Evolutionary conservation across 495 filamentous ascomycete species (phyloP).

Genomic region (Saxispiralis lemnorum): DNA sequence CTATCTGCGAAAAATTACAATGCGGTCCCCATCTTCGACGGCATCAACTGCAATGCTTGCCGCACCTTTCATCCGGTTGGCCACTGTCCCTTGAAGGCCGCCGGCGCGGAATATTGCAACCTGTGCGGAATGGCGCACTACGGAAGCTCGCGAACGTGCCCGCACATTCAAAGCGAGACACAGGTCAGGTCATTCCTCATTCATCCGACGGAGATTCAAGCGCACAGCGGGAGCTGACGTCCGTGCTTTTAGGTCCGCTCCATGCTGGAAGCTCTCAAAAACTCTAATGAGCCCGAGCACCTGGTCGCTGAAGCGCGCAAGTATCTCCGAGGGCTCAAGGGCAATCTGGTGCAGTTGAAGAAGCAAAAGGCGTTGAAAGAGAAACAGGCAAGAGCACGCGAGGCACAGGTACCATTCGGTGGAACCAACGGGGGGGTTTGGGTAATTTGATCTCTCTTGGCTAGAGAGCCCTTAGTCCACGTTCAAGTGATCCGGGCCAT

Average conservation of each 20-base stretch:
- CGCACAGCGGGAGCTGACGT: neutral
- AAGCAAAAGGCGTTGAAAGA: constrained; percentile 16
- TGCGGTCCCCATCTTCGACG: neutral
- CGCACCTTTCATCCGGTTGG: constrained; percentile 34
- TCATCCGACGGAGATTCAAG: neutral
- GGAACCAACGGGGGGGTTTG: neutral
- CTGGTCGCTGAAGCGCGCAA: constrained; percentile 34
- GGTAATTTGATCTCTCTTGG: neutral
- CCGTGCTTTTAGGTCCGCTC: constrained; percentile 22
- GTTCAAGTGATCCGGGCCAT: too few relatives aligned
- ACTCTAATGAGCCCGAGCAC: constrained; percentile 36
- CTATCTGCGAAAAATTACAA: neutral
- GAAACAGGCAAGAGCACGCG: constrained; percentile 11
- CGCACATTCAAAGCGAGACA: constrained; percentile 38
- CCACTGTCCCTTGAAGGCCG: constrained; percentile 40
- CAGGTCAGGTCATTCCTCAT: constrained; percentile 21
- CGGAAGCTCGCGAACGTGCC: constrained; percentile 37
- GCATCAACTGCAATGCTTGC: constrained; percentile 37
- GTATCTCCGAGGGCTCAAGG: constrained; percentile 40
- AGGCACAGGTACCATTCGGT: constrained; percentile 3
- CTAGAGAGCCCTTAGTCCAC: too few relatives aligned
- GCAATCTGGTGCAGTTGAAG: constrained; percentile 31
- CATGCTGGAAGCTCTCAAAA: constrained; percentile 43
- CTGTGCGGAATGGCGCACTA: constrained; percentile 54
- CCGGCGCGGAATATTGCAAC: constrained; percentile 44